Evolutionary conservation across 2,329 filamentous ascomycete species (phyloP).

Genomic region (Volutella citrinella): DNA sequence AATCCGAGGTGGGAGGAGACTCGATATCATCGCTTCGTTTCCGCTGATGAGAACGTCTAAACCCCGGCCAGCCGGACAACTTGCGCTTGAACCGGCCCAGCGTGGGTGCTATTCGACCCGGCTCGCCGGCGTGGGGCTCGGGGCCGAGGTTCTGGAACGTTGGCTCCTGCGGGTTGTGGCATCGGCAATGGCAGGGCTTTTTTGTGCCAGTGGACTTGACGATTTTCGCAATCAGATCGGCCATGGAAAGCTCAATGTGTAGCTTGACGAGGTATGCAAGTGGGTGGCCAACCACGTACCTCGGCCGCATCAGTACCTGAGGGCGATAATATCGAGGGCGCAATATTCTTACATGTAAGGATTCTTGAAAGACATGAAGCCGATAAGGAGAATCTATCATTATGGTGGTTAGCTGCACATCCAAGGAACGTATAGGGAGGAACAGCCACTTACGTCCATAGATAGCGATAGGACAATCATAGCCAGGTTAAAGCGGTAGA

Average conservation of each 20-base stretch:
- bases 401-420: conserved; percentile 1
- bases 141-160: not conserved
- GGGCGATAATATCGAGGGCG: too few relatives aligned
- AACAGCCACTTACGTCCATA: conserved; percentile 23
- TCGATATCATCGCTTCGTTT: too few relatives aligned
- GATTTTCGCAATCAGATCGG: conserved; percentile 25
- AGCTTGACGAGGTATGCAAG: conserved; percentile 26
- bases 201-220: conserved; percentile 19
- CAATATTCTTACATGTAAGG: conserved; percentile 24
- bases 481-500: conserved; percentile 36
- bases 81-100: too few relatives aligned
- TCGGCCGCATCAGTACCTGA: too few relatives aligned
- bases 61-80: too few relatives aligned
- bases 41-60: too few relatives aligned
- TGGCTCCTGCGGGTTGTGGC: conserved; percentile 10
- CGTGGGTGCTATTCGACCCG: too few relatives aligned
- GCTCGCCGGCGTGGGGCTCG: too few relatives aligned
- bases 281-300: conserved; percentile 22
- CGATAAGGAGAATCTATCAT: conserved; percentile 21
- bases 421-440: not conserved
- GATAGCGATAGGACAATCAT: conserved; percentile 29
- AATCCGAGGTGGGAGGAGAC: too few relatives aligned
- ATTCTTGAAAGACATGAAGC: conserved; percentile 20
- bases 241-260: conserved; percentile 25
- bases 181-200: conserved; percentile 18